Conservation (phyloP, 1,284 basidiomycete genomes). For the Clitocybe nebularis region DNA sequence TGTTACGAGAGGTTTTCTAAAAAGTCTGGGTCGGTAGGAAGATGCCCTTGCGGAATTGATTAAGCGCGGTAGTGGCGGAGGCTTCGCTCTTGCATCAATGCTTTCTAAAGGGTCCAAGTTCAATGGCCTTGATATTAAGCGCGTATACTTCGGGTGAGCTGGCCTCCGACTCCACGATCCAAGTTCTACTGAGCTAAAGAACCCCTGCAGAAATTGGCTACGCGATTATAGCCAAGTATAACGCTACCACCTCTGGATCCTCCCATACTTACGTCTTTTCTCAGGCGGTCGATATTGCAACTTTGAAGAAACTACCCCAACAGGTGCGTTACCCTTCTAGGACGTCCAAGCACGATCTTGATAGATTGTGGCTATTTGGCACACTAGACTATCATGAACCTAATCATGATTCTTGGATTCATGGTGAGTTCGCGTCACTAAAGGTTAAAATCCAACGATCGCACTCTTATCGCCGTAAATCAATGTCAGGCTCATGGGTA, state of each 20-base stretch:
- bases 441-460: too few relatives aligned
- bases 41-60: slow-evolving; percentile 61
- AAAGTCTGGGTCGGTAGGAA: slow-evolving; percentile 42
- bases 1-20: not conserved
- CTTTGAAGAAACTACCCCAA: slow-evolving; percentile 68
- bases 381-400: slow-evolving; percentile 76
- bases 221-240: slow-evolving; percentile 75
- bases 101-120: slow-evolving; percentile 73
- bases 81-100: slow-evolving; percentile 58
- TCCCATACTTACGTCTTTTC: slow-evolving; percentile 8
- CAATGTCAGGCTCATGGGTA: slow-evolving; percentile 72
- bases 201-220: slow-evolving; percentile 61
- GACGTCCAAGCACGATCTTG: not conserved
- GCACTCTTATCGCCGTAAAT: slow-evolving; percentile 4
- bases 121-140: slow-evolving; percentile 66
- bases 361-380: slow-evolving; percentile 2
- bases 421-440: slow-evolving; percentile 43
- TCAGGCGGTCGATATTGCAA: slow-evolving; percentile 84
- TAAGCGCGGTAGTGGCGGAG: slow-evolving; percentile 56
- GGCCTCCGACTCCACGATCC: not conserved
- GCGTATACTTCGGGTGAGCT: slow-evolving; percentile 74
- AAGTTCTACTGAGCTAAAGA: not conserved
- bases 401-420: slow-evolving; percentile 89
- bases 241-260: not conserved
- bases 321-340: slow-evolving; percentile 39